Evolutionary conservation across 148 eudicot genomes (phyloP), one percentile per base, ranked within the genome.

Genomic region (Mesembryanthemum crystallinum): DNA sequence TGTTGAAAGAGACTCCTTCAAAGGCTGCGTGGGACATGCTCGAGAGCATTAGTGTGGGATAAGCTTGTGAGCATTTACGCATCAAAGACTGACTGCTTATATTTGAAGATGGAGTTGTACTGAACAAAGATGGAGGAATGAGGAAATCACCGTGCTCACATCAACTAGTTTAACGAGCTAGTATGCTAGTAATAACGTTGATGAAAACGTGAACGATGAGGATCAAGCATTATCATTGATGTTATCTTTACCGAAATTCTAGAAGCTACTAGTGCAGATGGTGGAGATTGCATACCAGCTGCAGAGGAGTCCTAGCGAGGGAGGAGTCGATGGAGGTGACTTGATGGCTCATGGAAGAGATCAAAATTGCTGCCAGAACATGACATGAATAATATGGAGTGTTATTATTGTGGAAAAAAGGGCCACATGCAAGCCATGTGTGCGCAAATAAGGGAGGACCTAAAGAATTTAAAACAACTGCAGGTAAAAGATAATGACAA

Each of bases 51-150:
- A n/a, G n/a, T n/a, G 43, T 8, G 21, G 39, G 37, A 70, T 23
- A 70, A 70, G 25, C 7, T 70, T 9, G 20, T 51, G 18, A 29
- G 73, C 14, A 59, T 4, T 33, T 3, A 66, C 35, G 76, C 76
- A 1, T 73, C 69, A 3, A 62, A 63, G 35, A 59, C 75, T 32
- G 24, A 72, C 17, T 17, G 11, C 32, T 21, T 25, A 17, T 73
- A 57, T 61, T 8, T 73, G 4, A 64, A 49, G 27, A 24, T 17
- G 57, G 73, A 70, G 39, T 70, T 54, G 17, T 70, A 70, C 51
- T 17, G 7, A 18, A 11, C 21, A 25, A 55, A n/a, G 23, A n/a
- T 30, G n/a, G 64, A 32, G 8, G 5, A 35, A 10, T n/a, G 9
- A 33, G 25, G 30, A 17, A 24, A 23, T 8, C 37, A 57, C 6